phyloP scores from a whole-genome alignment of 768 basidiomycete genomes.

The Daedalea quercina region DNA sequence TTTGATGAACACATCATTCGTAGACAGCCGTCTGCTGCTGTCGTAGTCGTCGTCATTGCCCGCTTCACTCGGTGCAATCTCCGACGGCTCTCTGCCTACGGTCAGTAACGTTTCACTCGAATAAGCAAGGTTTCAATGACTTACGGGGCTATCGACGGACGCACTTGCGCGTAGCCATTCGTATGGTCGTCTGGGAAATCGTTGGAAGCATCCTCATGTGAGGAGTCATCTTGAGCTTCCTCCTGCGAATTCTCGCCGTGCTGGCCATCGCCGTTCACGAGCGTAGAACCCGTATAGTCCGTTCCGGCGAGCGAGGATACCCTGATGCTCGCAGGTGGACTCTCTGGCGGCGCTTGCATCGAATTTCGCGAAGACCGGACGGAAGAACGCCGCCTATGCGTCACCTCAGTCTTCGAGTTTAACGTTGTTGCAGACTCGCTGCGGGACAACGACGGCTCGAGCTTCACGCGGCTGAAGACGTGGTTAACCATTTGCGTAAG shows the following conservation, averaged over 20 bases:
- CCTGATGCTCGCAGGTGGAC: slow-evolving; percentile 6
- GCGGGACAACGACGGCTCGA: slow-evolving; percentile 14
- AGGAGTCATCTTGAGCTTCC: neutral
- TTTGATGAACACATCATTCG: slow-evolving; percentile 90
- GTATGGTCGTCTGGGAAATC: neutral
- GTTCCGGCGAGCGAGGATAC: slow-evolving; percentile 1
- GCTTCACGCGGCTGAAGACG: slow-evolving; percentile 78
- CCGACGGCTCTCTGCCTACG: slow-evolving; percentile 10
- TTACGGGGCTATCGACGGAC: slow-evolving; percentile 10
- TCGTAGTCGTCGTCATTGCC: slow-evolving; percentile 12
- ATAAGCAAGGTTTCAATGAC: neutral
- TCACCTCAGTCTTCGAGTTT: slow-evolving; percentile 4
- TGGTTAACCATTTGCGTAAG: slow-evolving; percentile 98
- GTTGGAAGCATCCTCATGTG: neutral
- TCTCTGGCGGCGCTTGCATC: slow-evolving; percentile 5
- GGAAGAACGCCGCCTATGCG: neutral
- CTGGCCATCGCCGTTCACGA: slow-evolving; percentile 3
- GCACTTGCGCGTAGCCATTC: neutral
- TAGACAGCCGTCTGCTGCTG: slow-evolving; percentile 42
- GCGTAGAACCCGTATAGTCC: slow-evolving; percentile 8
- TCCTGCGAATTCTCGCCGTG: neutral
- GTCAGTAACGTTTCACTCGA: neutral
- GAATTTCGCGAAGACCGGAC: slow-evolving; percentile 14
- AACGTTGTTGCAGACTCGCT: slow-evolving; percentile 17
- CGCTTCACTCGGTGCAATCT: slow-evolving; percentile 13